phyloP scores from a whole-genome alignment of 1,284 basidiomycete genomes.

The Pholiota adiposa region DNA sequence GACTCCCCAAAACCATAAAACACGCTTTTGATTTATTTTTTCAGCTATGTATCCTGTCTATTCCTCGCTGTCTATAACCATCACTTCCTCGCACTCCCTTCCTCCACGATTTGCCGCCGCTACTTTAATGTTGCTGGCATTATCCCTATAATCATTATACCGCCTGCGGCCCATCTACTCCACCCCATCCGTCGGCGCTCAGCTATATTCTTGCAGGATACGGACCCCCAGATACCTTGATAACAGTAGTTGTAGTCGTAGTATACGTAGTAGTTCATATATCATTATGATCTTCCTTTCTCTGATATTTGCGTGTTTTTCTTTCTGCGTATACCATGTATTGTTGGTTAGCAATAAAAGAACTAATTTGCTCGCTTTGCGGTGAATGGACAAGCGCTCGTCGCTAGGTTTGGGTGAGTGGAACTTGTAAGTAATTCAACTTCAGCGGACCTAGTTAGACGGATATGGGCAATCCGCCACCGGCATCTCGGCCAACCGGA shows the following conservation, averaged over 20 bases:
- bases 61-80: not conserved
- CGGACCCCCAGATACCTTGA: conserved; percentile 5
- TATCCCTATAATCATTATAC: not conserved
- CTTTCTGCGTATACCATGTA: conserved; percentile 4
- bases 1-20: not conserved
- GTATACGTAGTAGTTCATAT: conserved; percentile 8
- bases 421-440: too few species aligned
- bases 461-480: too few species aligned
- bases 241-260: conserved; percentile 13
- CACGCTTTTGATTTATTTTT: not conserved
- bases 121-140: not conserved
- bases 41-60: not conserved
- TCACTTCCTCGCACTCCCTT: not conserved
- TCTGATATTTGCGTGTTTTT: not conserved
- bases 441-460: too few species aligned
- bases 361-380: not conserved
- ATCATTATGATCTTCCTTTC: conserved; percentile 13
- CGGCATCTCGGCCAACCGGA: too few species aligned
- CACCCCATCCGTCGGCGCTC: not conserved
- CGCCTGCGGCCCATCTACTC: not conserved
- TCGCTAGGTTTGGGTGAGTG: too few species aligned
- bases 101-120: not conserved
- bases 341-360: conserved; percentile 1
- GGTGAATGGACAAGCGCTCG: too few species aligned
- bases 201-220: conserved; percentile 5